Conservation (phyloP, 2,329 filamentous ascomycete species). For the Diplocarpon mali region DNA sequence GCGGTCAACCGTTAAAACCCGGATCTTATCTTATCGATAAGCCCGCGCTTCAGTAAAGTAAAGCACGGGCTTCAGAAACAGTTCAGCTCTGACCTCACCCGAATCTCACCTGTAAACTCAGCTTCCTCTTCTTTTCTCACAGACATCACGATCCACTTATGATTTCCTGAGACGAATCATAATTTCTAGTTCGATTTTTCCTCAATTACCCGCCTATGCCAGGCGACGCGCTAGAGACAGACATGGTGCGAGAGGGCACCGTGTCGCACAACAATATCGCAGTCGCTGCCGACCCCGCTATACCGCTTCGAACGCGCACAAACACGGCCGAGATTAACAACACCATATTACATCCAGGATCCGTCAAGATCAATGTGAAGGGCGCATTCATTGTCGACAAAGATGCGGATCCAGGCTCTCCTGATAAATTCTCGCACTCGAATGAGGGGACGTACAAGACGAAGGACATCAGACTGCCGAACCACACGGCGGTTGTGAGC, state of each 20-base stretch:
- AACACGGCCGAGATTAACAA: slow-evolving; percentile 29
- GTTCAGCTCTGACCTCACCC: no score
- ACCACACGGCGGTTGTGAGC: slow-evolving; percentile 90
- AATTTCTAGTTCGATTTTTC: no score
- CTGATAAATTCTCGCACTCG: slow-evolving; percentile 30
- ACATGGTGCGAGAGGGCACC: neutral
- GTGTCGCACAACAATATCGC: neutral
- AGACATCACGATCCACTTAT: no score
- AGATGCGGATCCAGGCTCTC: slow-evolving; percentile 40
- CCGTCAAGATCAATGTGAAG: slow-evolving; percentile 90
- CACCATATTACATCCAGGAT: slow-evolving; percentile 46
- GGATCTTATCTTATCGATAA: no score
- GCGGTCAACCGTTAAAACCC: no score
- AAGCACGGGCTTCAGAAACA: no score
- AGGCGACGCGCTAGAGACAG: slow-evolving; percentile 15
- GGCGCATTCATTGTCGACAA: slow-evolving; percentile 95
- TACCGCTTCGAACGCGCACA: slow-evolving; percentile 21
- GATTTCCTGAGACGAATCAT: no score
- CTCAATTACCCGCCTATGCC: slow-evolving; percentile 13
- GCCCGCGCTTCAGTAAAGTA: no score
- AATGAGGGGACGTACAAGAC: slow-evolving; percentile 54
- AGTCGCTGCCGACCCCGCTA: slow-evolving; percentile 8
- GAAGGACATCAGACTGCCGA: slow-evolving; percentile 89
- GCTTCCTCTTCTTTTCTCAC: no score
- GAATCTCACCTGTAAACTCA: no score